Evolutionary conservation across 495 filamentous ascomycete species (phyloP).

Genomic region (Neurospora sp.): DNA sequence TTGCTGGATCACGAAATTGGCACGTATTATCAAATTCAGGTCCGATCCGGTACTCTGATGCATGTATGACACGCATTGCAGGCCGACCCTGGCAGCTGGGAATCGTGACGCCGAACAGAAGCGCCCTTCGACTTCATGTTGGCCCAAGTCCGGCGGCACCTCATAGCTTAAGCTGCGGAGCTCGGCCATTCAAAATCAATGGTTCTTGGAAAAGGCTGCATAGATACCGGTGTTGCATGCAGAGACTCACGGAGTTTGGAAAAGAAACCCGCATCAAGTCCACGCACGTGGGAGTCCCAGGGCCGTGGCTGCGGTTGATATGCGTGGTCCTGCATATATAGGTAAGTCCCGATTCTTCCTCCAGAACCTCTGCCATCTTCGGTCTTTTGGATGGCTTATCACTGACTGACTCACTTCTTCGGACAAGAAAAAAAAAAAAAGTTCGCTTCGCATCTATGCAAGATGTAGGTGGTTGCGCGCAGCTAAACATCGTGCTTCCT

Average conservation of each 20-base stretch:
- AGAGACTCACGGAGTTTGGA: not conserved
- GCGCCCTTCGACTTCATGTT: not conserved
- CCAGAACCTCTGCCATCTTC: not conserved
- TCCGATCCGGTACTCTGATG: not conserved
- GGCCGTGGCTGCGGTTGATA: not conserved
- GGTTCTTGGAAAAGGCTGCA: not conserved
- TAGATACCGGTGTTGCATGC: not conserved
- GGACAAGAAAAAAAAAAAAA: not conserved
- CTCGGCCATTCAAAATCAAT: not conserved
- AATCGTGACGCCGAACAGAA: accelerated
- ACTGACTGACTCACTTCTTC: not conserved
- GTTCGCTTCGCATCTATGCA: not conserved
- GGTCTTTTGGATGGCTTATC: not conserved
- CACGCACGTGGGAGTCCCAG: not conserved
- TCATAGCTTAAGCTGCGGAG: not conserved
- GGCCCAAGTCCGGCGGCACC: not conserved
- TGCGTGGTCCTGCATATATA: not conserved
- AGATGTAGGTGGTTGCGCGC: not conserved
- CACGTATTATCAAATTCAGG: not conserved
- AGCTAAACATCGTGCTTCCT: not conserved
- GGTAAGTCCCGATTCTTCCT: not conserved
- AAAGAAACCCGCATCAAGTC: not conserved
- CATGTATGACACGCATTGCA: not conserved
- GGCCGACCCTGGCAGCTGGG: not conserved
- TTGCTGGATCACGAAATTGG: not conserved